Evolutionary conservation across 345 rosid genomes (phyloP).

Genomic region (Corymbia maculata): DNA sequence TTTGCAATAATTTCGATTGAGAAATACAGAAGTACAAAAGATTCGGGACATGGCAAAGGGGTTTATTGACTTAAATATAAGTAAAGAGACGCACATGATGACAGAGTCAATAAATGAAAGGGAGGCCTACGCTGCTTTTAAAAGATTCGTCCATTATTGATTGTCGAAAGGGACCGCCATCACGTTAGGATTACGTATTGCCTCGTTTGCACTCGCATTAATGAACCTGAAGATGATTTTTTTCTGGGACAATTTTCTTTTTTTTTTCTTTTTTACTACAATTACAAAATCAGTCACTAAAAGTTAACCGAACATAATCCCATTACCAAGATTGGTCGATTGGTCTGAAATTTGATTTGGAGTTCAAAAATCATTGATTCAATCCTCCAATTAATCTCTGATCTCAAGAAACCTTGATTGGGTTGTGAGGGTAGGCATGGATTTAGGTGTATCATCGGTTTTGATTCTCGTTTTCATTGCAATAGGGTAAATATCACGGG

Average conservation of each 20-base stretch:
- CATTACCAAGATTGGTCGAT: fast-evolving
- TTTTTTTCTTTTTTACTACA: neutral
- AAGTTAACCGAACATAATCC: neutral
- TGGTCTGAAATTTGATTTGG: neutral
- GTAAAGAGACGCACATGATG: neutral
- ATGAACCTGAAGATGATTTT: neutral
- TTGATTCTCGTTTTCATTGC: neutral
- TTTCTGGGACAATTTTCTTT: neutral
- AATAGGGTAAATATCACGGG: neutral
- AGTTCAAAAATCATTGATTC: fast-evolving
- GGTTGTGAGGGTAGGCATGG: neutral
- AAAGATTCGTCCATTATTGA: neutral
- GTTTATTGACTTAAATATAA: too few species aligned
- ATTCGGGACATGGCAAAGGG: neutral
- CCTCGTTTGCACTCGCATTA: neutral
- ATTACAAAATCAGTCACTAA: neutral
- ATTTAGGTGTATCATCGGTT: neutral
- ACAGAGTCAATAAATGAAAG: neutral
- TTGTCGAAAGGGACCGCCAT: neutral
- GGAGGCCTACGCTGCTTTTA: neutral
- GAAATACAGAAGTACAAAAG: neutral
- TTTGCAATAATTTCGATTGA: neutral
- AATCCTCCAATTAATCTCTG: neutral
- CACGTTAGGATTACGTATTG: neutral
- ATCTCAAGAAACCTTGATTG: neutral